Evolutionary conservation across 2,329 filamentous ascomycete genomes (phyloP).

Genomic region (Sclerotiophoma versabilis): DNA sequence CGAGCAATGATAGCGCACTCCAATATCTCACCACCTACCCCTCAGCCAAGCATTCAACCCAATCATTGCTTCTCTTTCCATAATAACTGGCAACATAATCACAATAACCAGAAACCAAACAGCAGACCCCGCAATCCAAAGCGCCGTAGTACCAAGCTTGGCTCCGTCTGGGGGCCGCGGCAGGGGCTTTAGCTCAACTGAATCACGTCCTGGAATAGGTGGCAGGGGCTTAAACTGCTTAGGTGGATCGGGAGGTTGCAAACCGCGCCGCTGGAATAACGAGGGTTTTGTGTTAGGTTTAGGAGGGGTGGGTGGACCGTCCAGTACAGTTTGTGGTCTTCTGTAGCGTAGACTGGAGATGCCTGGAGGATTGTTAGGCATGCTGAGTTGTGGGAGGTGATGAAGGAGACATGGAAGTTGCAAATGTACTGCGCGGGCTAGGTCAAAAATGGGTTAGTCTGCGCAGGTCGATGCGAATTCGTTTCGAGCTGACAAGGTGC

Average conservation of each 20-base stretch:
- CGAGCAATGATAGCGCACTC: too few relatives aligned
- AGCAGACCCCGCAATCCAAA: constrained; percentile 26
- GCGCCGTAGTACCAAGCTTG: constrained; percentile 4
- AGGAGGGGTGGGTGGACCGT: constrained; percentile 7
- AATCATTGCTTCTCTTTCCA: constrained; percentile 40
- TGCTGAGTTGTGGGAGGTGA: neutral
- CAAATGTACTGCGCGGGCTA: neutral
- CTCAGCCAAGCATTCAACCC: constrained; percentile 33
- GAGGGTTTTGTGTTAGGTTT: constrained; percentile 1
- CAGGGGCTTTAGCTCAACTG: constrained; percentile 18
- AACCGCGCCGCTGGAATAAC: constrained; percentile 4
- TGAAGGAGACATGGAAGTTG: neutral
- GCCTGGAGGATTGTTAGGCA: neutral
- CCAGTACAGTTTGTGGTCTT: neutral
- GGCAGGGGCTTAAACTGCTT: constrained; percentile 24
- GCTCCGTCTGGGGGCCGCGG: constrained; percentile 14
- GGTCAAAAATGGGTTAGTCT: neutral
- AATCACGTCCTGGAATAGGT: constrained; percentile 1
- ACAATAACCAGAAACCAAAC: constrained; percentile 37
- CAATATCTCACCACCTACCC: neutral
- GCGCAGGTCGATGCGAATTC: too few relatives aligned
- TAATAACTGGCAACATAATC: constrained; percentile 34
- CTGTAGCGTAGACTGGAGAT: neutral
- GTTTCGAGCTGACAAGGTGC: neutral
- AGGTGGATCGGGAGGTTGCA: neutral